Evolutionary conservation across 2,329 filamentous ascomycete species (phyloP).

Genomic region (Diaporthe australafricana): DNA sequence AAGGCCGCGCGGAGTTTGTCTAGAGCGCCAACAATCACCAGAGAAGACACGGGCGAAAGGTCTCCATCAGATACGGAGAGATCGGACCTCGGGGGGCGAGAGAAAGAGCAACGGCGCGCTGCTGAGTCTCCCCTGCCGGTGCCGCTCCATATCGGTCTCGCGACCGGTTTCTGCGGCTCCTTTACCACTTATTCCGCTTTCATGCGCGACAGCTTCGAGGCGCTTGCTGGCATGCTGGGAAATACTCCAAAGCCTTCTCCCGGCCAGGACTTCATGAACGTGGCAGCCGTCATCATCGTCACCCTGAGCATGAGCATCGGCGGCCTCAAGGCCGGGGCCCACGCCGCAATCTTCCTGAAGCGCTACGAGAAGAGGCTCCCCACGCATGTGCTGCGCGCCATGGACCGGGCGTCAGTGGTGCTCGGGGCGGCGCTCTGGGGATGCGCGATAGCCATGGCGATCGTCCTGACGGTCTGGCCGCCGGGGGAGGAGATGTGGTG

Average conservation of each 20-base stretch:
- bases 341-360: conserved; percentile 66
- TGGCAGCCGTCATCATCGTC: conserved; percentile 68
- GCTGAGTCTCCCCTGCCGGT: conserved; percentile 54
- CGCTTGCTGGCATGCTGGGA: conserved; percentile 70
- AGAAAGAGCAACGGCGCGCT: neutral
- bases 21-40: neutral
- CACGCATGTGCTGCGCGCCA: conserved; percentile 43
- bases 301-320: conserved; percentile 68
- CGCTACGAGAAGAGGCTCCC: conserved; percentile 53
- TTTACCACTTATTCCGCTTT: conserved; percentile 80
- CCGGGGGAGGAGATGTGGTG: conserved; percentile 67
- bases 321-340: conserved; percentile 69
- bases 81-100: neutral
- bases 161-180: conserved; percentile 78
- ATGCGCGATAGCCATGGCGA: conserved; percentile 68
- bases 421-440: conserved; percentile 61
- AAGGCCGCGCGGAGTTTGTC: neutral
- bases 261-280: conserved; percentile 74
- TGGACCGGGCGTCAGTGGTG: neutral
- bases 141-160: conserved; percentile 76
- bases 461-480: conserved; percentile 65
- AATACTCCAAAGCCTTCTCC: conserved; percentile 50
- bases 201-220: conserved; percentile 73
- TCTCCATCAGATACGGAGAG: neutral
- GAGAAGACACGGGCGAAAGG: neutral